Percentiles rank a stretch among this genome's conserved stretches.
Evolutionary conservation across 169 alveolate species (phyloP).

Genomic region (Eimeria sp.): DNA sequence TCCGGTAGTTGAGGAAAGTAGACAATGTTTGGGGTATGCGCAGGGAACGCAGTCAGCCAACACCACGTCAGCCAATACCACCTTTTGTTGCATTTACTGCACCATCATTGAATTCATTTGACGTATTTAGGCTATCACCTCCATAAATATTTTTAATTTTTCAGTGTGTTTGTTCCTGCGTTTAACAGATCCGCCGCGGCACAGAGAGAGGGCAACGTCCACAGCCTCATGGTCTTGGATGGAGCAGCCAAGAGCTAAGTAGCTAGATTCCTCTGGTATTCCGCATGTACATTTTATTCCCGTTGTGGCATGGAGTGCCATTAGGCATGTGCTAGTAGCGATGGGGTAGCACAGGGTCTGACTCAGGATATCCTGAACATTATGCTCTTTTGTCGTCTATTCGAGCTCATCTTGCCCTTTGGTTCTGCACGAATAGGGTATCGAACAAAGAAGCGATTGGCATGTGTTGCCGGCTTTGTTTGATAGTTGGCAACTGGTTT

Average conservation of each 20-base stretch:
- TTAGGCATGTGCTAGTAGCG: neutral
- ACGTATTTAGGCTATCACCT: neutral
- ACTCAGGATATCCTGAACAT: neutral
- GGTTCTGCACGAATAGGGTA: neutral
- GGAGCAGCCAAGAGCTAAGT: slow-evolving; percentile 43
- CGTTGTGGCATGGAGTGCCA: neutral
- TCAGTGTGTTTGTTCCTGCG: neutral
- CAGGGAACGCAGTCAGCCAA: neutral
- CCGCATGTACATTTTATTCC: neutral
- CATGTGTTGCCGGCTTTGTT: neutral
- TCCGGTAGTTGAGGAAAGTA: neutral
- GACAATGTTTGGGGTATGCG: neutral
- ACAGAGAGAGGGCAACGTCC: slow-evolving; percentile 88
- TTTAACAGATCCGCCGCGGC: slow-evolving; percentile 87
- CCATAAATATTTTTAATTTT: neutral
- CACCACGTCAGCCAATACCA: too few species aligned
- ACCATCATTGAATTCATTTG: neutral
- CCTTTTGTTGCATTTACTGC: too few species aligned
- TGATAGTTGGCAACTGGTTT: neutral
- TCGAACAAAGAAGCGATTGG: neutral
- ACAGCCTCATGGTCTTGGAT: slow-evolving; percentile 82
- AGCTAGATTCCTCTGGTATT: neutral
- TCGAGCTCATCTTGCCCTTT: neutral
- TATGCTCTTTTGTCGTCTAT: neutral
- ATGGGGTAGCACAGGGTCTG: neutral